Percentiles rank a stretch among this genome's conserved stretches.
Evolutionary conservation across 2,329 filamentous ascomycete genomes (phyloP).

Genomic region (Fusarium xylarioides): DNA sequence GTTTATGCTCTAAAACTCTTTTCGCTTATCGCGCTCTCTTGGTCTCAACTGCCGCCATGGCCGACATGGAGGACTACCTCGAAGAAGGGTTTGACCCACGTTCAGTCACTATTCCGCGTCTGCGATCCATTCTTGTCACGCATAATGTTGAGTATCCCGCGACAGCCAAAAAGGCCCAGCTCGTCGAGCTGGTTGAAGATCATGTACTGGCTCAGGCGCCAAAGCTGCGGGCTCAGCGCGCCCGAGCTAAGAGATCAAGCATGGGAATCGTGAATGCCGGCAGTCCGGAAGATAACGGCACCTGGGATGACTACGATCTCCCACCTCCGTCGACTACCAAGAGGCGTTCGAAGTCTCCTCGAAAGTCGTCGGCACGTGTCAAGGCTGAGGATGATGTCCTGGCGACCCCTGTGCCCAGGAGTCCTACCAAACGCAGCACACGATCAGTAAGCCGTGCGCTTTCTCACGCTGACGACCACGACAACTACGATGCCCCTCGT

Average conservation of each 20-base stretch:
- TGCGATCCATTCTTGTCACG: constrained; percentile 90
- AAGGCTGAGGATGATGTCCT: constrained; percentile 62
- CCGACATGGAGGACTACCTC: constrained; percentile 82
- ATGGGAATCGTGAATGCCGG: constrained; percentile 79
- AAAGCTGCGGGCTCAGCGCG: constrained; percentile 78
- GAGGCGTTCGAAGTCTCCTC: constrained; percentile 64
- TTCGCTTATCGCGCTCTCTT: constrained; percentile 12
- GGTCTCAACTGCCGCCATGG: constrained; percentile 56
- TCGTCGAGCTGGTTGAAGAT: constrained; percentile 84
- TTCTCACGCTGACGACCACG: constrained; percentile 59
- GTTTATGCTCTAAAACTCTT: constrained; percentile 8
- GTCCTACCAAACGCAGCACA: constrained; percentile 63
- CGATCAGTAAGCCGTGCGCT: constrained; percentile 65
- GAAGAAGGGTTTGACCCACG: constrained; percentile 86
- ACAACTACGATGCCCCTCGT: constrained; percentile 49
- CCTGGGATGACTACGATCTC: constrained; percentile 68
- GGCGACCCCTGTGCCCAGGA: constrained; percentile 49
- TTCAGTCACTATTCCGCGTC: constrained; percentile 83
- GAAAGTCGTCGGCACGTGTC: constrained; percentile 62
- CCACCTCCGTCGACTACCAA: constrained; percentile 58
- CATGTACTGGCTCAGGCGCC: constrained; percentile 81
- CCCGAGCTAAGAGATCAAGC: constrained; percentile 84
- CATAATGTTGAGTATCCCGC: constrained; percentile 88
- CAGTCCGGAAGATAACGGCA: constrained; percentile 72
- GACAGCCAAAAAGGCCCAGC: constrained; percentile 89